Evolutionary conservation across 2,329 filamentous ascomycete species (phyloP).

Genomic region (Cladophialophora exuberans): DNA sequence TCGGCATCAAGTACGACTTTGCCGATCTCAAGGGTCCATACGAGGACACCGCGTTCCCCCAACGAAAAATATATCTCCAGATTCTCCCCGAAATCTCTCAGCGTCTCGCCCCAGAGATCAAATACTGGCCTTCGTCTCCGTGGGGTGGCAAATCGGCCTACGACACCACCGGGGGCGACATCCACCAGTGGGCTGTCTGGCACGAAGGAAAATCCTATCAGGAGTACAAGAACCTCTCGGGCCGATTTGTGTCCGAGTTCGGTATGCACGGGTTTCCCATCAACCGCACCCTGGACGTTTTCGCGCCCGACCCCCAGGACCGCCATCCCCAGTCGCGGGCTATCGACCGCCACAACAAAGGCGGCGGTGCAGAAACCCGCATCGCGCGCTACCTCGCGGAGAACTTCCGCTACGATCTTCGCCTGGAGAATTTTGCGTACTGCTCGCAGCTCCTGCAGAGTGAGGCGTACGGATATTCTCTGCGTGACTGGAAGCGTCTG

Average conservation of each 20-base stretch:
- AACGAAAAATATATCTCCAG: constrained; percentile 92
- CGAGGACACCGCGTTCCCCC: constrained; percentile 87
- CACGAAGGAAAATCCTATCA: constrained; percentile 72
- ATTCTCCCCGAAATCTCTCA: constrained; percentile 74
- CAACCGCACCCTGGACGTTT: constrained; percentile 70
- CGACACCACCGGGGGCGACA: constrained; percentile 81
- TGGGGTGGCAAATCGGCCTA: constrained; percentile 75
- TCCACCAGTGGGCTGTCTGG: constrained; percentile 83
- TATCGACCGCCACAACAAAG: constrained; percentile 95
- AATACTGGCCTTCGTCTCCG: constrained; percentile 79
- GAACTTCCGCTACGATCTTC: constrained; percentile 67
- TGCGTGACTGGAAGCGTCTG: constrained; percentile 56
- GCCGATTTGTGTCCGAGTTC: constrained; percentile 90
- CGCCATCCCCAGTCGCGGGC: constrained; percentile 81
- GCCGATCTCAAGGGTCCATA: constrained; percentile 83
- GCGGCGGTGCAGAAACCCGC: constrained; percentile 80
- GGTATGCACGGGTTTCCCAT: constrained; percentile 91
- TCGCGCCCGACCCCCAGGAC: constrained; percentile 72
- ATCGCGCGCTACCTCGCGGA: constrained; percentile 87
- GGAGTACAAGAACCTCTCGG: constrained; percentile 81
- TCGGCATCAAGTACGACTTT: constrained; percentile 71
- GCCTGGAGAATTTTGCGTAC: constrained; percentile 69
- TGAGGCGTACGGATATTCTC: constrained; percentile 63
- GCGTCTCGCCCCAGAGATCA: constrained; percentile 66
- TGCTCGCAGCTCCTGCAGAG: constrained; percentile 64